Conservation (phyloP, 331 rosid species). For the Rhamnella rubrinervis region DNA sequence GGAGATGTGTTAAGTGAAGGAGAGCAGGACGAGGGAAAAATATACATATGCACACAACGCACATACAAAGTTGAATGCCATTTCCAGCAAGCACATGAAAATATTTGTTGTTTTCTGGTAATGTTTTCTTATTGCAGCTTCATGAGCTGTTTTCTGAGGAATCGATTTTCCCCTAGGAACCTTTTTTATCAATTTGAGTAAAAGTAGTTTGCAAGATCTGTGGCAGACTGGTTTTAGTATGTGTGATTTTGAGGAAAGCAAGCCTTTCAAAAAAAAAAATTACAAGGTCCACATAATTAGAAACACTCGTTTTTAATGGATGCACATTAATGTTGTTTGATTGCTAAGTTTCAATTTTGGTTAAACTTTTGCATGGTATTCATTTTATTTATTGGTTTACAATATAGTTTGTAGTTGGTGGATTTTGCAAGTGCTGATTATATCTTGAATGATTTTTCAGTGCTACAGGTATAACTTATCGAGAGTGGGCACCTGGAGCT, state of each 20-base stretch:
- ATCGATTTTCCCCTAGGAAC: no score
- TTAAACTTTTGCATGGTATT: not conserved
- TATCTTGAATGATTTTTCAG: conserved; percentile 56
- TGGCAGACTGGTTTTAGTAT: not conserved
- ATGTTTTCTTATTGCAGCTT: no score
- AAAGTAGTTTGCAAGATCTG: no score
- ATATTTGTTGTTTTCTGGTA: no score
- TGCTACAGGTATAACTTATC: conserved; percentile 75
- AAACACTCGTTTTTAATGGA: no score
- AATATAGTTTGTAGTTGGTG: not conserved
- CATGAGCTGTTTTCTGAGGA: no score
- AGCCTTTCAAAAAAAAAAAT: not conserved
- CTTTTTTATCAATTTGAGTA: no score
- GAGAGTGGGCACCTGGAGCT: conserved; percentile 99
- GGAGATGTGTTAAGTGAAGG: not conserved
- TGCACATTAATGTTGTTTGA: not conserved
- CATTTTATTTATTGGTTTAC: not conserved
- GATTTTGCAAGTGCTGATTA: conserved; percentile 21
- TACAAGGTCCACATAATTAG: no score
- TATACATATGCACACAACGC: no score
- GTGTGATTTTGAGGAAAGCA: not conserved
- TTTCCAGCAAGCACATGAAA: no score
- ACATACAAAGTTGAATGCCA: no score
- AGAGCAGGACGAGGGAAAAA: no score
- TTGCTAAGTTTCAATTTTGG: not conserved